Evolutionary conservation across 305 asterid species (phyloP).

Genomic region (Plantago coronopus): DNA sequence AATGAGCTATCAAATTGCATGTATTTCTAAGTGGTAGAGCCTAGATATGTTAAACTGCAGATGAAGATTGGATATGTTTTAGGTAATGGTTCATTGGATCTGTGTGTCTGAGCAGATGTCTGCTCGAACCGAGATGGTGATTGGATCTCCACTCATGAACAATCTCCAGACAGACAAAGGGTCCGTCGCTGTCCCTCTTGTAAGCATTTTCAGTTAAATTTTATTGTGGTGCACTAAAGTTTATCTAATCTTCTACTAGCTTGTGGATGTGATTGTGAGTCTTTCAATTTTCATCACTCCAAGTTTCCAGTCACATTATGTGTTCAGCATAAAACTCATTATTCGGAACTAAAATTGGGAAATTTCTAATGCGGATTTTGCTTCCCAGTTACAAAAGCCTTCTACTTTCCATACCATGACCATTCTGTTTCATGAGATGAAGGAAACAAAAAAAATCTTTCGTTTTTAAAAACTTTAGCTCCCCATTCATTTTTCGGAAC

Average conservation of each 20-base stretch:
- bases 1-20: too few species aligned
- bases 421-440: neutral
- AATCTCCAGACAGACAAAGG: neutral
- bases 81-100: too few species aligned
- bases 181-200: neutral
- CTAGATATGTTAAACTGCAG: too few species aligned
- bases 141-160: neutral
- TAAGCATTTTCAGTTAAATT: neutral
- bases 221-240: conserved; percentile 6
- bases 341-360: too few species aligned
- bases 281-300: too few species aligned
- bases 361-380: neutral
- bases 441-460: too few species aligned
- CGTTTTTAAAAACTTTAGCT: too few species aligned
- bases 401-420: too few species aligned
- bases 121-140: neutral
- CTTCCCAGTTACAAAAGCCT: conserved; percentile 1
- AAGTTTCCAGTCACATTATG: neutral
- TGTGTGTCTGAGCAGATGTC: neutral
- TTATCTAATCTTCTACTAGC: neutral
- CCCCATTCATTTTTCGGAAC: too few species aligned
- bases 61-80: too few species aligned
- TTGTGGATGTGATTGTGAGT: neutral
- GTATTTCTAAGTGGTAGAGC: too few species aligned
- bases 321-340: neutral